phyloP scores from a whole-genome alignment of 1,284 basidiomycete genomes.

The Lignosus rhinocerotis region DNA sequence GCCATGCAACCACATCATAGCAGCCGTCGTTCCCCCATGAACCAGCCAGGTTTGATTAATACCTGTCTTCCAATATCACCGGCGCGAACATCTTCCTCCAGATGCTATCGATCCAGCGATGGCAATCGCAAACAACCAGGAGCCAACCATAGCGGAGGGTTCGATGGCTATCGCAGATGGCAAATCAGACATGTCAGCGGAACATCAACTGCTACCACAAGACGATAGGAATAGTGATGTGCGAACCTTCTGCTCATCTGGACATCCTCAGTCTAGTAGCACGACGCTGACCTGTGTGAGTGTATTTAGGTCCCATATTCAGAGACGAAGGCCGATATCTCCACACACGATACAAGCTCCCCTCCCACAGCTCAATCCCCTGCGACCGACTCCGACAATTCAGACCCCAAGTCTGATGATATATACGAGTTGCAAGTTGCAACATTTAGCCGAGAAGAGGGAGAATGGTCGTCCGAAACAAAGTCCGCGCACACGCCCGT shows the following conservation, averaged over 20 bases:
- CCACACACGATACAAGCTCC: not conserved
- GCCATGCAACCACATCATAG: not conserved
- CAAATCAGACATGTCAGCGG: not conserved
- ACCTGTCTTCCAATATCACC: not conserved
- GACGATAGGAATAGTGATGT: constrained; percentile 11
- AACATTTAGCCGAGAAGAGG: constrained; percentile 8
- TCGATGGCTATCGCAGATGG: constrained; percentile 8
- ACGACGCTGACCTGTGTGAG: constrained; percentile 6
- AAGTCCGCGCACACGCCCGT: constrained; percentile 33
- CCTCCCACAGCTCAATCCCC: not conserved
- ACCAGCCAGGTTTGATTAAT: no score
- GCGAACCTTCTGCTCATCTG: not conserved
- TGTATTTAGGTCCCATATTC: not conserved
- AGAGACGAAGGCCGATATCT: not conserved
- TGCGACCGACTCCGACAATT: not conserved
- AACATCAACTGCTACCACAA: not conserved
- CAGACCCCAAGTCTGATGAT: constrained; percentile 1
- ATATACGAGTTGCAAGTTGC: not conserved
- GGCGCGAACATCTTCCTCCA: not conserved
- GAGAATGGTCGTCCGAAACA: constrained; percentile 14
- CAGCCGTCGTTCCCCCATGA: not conserved
- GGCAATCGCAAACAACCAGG: not conserved
- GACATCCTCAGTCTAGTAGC: not conserved
- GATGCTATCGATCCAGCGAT: not conserved
- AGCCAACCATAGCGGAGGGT: not conserved